phyloP scores from a whole-genome alignment of 129 eudicot genomes.

The Mikania micrantha region DNA sequence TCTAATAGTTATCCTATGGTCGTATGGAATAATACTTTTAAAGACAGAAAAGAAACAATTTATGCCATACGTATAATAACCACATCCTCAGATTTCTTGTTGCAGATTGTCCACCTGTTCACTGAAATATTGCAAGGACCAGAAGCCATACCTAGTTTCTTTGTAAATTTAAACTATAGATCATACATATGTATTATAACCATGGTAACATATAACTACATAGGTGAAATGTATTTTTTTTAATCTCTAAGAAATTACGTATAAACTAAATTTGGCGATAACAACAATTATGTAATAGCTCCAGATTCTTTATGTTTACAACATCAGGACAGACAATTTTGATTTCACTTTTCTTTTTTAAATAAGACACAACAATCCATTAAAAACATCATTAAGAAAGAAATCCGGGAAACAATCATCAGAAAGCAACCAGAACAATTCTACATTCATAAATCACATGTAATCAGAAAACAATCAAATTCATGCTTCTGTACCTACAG shows the following conservation, averaged over 20 bases:
- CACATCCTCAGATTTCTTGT: constrained; percentile 17
- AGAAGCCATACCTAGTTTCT: neutral
- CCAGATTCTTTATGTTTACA: neutral
- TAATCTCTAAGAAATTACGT: neutral
- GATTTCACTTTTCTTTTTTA: neutral
- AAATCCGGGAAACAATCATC: neutral
- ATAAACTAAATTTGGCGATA: neutral
- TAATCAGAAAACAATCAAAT: neutral
- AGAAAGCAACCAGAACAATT: neutral
- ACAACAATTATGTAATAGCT: constrained; percentile 4
- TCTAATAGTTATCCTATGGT: constrained; percentile 16
- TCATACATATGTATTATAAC: neutral
- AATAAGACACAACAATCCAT: neutral
- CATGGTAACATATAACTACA: neutral
- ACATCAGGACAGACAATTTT: neutral
- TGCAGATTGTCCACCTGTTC: constrained; percentile 1
- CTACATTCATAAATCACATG: neutral
- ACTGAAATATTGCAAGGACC: neutral
- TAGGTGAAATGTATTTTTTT: neutral
- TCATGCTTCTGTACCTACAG: neutral
- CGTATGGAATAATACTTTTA: constrained; percentile 25
- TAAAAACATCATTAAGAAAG: neutral
- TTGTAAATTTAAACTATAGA: neutral
- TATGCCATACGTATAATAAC: constrained; percentile 25
- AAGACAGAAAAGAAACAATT: constrained; percentile 15